Conservation (phyloP, 768 basidiomycete species). For the Naganishia antarctica region DNA sequence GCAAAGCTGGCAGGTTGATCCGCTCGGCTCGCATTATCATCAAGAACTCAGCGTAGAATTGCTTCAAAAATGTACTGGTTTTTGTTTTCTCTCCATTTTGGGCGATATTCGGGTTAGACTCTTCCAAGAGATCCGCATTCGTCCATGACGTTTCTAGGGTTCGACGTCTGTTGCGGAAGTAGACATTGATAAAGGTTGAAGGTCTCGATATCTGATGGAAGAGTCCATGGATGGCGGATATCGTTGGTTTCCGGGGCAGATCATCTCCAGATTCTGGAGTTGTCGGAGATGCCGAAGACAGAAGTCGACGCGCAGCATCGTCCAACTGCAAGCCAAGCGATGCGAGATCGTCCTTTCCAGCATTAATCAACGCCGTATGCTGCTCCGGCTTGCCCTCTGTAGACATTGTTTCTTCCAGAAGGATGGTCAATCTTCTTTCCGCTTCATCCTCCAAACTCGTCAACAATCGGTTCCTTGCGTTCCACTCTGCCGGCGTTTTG, state of each 20-base stretch:
- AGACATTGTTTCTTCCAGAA: slow-evolving; percentile 1
- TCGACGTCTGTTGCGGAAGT: not conserved
- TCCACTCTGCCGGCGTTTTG: slow-evolving; percentile 78
- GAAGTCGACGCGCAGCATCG: slow-evolving; percentile 5
- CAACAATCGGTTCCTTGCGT: slow-evolving; percentile 75
- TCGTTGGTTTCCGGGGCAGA: not conserved
- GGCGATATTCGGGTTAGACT: not conserved
- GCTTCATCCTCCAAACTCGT: slow-evolving; percentile 91
- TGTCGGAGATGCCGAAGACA: not conserved
- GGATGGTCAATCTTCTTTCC: slow-evolving; percentile 58
- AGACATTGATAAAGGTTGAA: slow-evolving; percentile 12
- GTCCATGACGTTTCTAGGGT: not conserved
- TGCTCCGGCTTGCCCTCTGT: not conserved
- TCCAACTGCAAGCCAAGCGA: slow-evolving; percentile 8
- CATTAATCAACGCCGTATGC: not conserved
- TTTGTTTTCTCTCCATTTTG: not conserved
- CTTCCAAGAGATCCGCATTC: not conserved
- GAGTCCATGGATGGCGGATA: slow-evolving; percentile 1
- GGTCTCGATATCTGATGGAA: slow-evolving; percentile 9
- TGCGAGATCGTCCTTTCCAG: slow-evolving; percentile 3
- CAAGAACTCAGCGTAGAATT: slow-evolving; percentile 69
- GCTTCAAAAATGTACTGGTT: slow-evolving; percentile 59
- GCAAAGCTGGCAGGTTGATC: slow-evolving; percentile 59
- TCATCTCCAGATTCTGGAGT: not conserved
- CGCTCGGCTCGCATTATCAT: slow-evolving; percentile 67